phyloP scores from a whole-genome alignment of 2,329 filamentous ascomycete genomes.

The Pseudogymnoascus sp. region DNA sequence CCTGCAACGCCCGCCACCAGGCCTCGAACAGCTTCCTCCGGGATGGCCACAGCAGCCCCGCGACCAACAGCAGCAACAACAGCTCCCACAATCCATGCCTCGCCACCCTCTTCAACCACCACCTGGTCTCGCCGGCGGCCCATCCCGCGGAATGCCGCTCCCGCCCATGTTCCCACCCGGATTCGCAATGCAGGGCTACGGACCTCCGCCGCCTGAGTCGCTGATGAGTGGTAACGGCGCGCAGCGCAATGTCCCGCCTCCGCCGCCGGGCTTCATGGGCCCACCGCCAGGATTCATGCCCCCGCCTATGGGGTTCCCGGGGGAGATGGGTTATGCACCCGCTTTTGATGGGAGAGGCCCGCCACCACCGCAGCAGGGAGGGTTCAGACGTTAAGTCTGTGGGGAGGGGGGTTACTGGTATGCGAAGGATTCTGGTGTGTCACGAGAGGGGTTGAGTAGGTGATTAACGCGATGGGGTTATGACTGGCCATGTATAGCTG shows the following conservation, averaged over 20 bases:
- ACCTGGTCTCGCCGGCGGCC: constrained; percentile 43
- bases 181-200: constrained; percentile 44
- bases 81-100: constrained; percentile 27
- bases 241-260: constrained; percentile 38
- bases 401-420: background rate
- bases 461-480: constrained; percentile 1
- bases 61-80: constrained; percentile 25
- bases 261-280: constrained; percentile 31
- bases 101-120: constrained; percentile 51
- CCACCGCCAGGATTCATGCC: constrained; percentile 43
- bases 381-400: background rate
- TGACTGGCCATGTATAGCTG: constrained; percentile 4
- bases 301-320: constrained; percentile 48
- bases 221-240: constrained; percentile 16
- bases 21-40: constrained; percentile 50
- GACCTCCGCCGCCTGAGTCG: constrained; percentile 40
- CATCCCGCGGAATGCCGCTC: constrained; percentile 37
- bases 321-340: constrained; percentile 39
- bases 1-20: constrained; percentile 53
- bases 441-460: background rate
- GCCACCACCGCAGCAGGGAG: constrained; percentile 34
- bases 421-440: background rate
- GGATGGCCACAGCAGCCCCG: constrained; percentile 44
- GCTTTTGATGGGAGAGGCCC: constrained; percentile 49
- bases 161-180: constrained; percentile 52